Conservation (phyloP, 768 basidiomycete species). For the Trichaptum fuscoviolaceum region DNA sequence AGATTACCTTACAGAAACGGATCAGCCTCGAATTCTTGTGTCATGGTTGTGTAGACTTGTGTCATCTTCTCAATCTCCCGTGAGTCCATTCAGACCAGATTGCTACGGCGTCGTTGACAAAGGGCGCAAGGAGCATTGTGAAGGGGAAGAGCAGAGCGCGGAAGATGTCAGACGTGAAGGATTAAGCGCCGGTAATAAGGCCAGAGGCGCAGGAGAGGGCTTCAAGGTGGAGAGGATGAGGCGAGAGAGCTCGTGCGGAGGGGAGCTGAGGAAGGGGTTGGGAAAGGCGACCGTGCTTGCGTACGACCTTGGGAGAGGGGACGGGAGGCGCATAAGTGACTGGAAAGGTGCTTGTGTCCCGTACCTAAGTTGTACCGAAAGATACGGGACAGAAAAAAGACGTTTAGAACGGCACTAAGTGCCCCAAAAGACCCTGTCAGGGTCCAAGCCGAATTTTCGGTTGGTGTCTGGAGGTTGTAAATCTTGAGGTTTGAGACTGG, state of each 20-base stretch:
- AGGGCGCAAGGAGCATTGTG: conserved; percentile 63
- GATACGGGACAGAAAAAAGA: too few relatives aligned
- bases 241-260: conserved; percentile 93
- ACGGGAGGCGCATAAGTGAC: too few relatives aligned
- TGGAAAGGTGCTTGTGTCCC: too few relatives aligned
- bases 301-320: too few relatives aligned
- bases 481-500: too few relatives aligned
- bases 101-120: conserved; percentile 90
- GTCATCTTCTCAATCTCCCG: conserved; percentile 68
- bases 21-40: conserved; percentile 92
- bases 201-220: conserved; percentile 67
- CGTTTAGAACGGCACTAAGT: too few relatives aligned
- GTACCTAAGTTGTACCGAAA: too few relatives aligned
- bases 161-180: conserved; percentile 25
- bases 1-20: conserved; percentile 72
- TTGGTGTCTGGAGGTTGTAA: too few relatives aligned
- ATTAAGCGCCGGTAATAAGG: conserved; percentile 25
- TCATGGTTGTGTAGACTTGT: conserved; percentile 70
- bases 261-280: too few relatives aligned
- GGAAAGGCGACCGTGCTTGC: too few relatives aligned
- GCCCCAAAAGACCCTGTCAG: too few relatives aligned
- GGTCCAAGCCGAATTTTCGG: too few relatives aligned
- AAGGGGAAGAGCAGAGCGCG: conserved; percentile 30
- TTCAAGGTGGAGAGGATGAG: conserved; percentile 84
- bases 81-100: conserved; percentile 70